Percentiles rank a stretch among this genome's conserved stretches.
phyloP scores from a whole-genome alignment of 495 filamentous ascomycete genomes.

The Tetracladium setigerum region DNA sequence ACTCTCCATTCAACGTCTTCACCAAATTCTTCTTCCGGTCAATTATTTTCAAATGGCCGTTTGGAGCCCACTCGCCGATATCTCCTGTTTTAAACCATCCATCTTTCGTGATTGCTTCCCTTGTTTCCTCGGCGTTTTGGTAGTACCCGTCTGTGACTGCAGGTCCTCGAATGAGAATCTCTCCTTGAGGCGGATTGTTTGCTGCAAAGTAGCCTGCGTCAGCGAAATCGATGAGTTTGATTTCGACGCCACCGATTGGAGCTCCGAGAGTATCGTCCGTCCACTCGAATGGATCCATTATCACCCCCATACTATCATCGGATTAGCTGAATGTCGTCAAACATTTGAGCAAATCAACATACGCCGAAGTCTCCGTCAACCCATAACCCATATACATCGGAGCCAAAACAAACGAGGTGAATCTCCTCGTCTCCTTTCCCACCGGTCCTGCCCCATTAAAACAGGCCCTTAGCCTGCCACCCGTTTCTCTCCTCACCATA shows the following conservation, averaged over 20 bases:
- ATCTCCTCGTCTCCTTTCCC: conserved; percentile 74
- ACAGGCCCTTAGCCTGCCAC: conserved; percentile 67
- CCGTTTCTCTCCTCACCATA: conserved; percentile 81
- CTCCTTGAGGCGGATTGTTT: conserved; percentile 86
- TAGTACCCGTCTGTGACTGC: conserved; percentile 68
- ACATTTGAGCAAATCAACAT: conserved; percentile 18
- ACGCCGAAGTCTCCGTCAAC: conserved; percentile 81
- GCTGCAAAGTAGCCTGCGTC: conserved; percentile 84
- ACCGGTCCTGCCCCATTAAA: conserved; percentile 83
- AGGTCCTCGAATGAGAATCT: conserved; percentile 84
- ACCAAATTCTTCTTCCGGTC: conserved; percentile 97
- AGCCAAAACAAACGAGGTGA: conserved; percentile 75
- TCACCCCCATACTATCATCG: conserved; percentile 69
- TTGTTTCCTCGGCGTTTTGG: conserved; percentile 74
- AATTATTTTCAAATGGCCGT: conserved; percentile 78
- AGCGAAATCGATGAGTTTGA: conserved; percentile 89
- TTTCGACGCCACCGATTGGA: conserved; percentile 67
- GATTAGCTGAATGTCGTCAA: background rate
- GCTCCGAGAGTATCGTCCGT: conserved; percentile 72
- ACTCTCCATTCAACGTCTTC: conserved; percentile 92
- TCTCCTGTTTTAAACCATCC: conserved; percentile 95
- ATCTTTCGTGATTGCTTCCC: conserved; percentile 60
- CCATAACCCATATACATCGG: conserved; percentile 88
- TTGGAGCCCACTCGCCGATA: conserved; percentile 78
- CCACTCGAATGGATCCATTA: conserved; percentile 87